Evolutionary conservation across 345 rosid genomes (phyloP).

Genomic region (Gossypium ekmanianum): DNA sequence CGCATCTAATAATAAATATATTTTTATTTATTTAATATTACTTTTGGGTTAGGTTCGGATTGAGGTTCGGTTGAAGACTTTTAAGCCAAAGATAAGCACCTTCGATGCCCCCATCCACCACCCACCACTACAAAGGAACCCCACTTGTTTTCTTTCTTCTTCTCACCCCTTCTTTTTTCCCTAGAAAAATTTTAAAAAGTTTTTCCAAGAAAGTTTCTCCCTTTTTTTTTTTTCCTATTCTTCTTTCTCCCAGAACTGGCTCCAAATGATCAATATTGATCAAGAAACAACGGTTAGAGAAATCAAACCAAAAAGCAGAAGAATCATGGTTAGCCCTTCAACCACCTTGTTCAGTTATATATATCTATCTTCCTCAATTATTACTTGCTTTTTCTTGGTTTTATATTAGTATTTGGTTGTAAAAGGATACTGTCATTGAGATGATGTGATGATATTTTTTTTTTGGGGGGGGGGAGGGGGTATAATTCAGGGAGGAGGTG

Average conservation of each 20-base stretch:
- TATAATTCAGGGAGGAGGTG: constrained; percentile 47
- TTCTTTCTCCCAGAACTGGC: background rate
- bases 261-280: constrained; percentile 27
- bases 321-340: constrained; percentile 46
- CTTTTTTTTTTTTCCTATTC: too few species aligned
- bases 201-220: constrained; percentile 11
- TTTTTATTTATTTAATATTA: background rate
- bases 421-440: background rate
- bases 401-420: background rate
- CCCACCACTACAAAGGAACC: constrained; percentile 31
- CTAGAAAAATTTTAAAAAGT: background rate
- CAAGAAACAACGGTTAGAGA: constrained; percentile 41
- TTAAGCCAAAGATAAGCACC: constrained; percentile 32
- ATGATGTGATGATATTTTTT: background rate
- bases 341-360: background rate
- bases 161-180: background rate
- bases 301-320: constrained; percentile 48
- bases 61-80: constrained; percentile 34
- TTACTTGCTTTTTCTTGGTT: background rate
- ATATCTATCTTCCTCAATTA: too few species aligned
- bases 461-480: too few species aligned
- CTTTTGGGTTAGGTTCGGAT: constrained; percentile 21
- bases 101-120: constrained; percentile 20
- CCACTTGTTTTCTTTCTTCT: constrained; percentile 21
- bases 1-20: constrained; percentile 12